A percentile compares a stretch with the other conserved stretches of the same genome.
Evolutionary conservation across 2,329 filamentous ascomycete genomes (phyloP).

Genomic region (Cladosporium sp.): DNA sequence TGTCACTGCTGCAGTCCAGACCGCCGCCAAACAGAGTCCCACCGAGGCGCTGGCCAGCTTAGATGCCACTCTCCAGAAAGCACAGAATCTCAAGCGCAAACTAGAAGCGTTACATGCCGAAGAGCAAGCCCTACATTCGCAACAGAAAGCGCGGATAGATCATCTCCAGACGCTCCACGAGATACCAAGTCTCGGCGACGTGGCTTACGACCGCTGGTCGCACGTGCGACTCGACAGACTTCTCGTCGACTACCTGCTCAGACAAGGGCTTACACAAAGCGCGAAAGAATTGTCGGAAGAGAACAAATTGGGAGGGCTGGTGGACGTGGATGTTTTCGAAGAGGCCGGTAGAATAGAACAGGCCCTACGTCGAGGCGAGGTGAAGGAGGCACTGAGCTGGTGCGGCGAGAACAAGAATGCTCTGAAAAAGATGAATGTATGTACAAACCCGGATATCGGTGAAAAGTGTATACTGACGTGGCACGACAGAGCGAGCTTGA

Average conservation of each 20-base stretch:
- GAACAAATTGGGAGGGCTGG: constrained; percentile 71
- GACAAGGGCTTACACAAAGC: constrained; percentile 74
- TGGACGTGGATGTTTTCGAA: constrained; percentile 84
- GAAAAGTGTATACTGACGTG: constrained; percentile 13
- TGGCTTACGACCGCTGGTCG: constrained; percentile 90
- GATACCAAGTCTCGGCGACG: constrained; percentile 78
- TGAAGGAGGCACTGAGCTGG: constrained; percentile 79
- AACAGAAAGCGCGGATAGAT: constrained; percentile 69
- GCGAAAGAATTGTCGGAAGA: constrained; percentile 70
- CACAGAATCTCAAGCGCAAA: constrained; percentile 85
- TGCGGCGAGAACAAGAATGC: constrained; percentile 91
- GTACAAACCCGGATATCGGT: constrained; percentile 23
- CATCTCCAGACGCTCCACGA: constrained; percentile 78
- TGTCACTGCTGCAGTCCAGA: constrained; percentile 54
- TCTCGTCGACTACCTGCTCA: constrained; percentile 85
- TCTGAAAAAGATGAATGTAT: constrained; percentile 76
- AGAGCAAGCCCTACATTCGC: constrained; percentile 69
- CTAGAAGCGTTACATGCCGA: constrained; percentile 72
- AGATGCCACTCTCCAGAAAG: constrained; percentile 77
- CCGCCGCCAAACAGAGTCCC: constrained; percentile 34
- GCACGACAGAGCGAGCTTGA: constrained; percentile 68
- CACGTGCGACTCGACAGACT: constrained; percentile 74
- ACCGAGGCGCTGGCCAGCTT: constrained; percentile 69
- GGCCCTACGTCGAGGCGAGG: constrained; percentile 62
- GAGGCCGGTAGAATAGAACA: constrained; percentile 73